Percentiles rank a stretch among this genome's conserved stretches.
These are phyloP conservation scores for Elsinoe australis DNA, from an alignment of 2,329 filamentous ascomycete species.

Conservation along the genomic window DNA sequence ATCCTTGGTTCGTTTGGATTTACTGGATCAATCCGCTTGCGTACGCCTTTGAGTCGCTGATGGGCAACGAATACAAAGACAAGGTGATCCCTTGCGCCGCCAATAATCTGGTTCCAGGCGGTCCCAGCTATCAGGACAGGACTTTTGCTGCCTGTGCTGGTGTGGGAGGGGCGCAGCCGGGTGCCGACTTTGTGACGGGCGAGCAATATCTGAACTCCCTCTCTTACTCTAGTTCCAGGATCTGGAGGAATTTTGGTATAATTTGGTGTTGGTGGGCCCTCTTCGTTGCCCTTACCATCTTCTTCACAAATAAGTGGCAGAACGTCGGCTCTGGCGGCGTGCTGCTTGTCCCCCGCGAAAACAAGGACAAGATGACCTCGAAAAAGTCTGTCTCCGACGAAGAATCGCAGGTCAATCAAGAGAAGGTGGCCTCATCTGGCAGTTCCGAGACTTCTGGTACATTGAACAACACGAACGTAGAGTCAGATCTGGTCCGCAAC, in stretches of 20 bases:
- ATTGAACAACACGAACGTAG: constrained; percentile 1
- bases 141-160: constrained; percentile 35
- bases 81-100: constrained; percentile 50
- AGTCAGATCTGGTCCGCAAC: constrained; percentile 21
- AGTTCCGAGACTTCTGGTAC: background rate
- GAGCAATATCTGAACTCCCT: constrained; percentile 54
- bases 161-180: constrained; percentile 51
- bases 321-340: constrained; percentile 46
- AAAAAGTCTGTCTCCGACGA: constrained; percentile 34
- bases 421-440: constrained; percentile 10
- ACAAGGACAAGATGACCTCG: constrained; percentile 44
- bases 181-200: constrained; percentile 49
- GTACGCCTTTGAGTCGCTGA: constrained; percentile 29
- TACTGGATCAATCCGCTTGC: constrained; percentile 53
- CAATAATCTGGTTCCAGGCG: constrained; percentile 33
- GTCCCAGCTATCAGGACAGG: constrained; percentile 35
- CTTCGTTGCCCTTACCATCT: constrained; percentile 52
- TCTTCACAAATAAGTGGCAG: constrained; percentile 51
- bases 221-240: constrained; percentile 39
- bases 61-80: constrained; percentile 52
- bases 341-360: constrained; percentile 57
- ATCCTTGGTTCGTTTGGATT: constrained; percentile 39
- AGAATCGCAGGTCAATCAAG: constrained; percentile 21
- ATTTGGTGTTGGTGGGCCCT: constrained; percentile 57
- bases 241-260: constrained; percentile 58